Evolutionary conservation across 1,139 yeast species (phyloP).

Genomic region (Yarrowia galli): DNA sequence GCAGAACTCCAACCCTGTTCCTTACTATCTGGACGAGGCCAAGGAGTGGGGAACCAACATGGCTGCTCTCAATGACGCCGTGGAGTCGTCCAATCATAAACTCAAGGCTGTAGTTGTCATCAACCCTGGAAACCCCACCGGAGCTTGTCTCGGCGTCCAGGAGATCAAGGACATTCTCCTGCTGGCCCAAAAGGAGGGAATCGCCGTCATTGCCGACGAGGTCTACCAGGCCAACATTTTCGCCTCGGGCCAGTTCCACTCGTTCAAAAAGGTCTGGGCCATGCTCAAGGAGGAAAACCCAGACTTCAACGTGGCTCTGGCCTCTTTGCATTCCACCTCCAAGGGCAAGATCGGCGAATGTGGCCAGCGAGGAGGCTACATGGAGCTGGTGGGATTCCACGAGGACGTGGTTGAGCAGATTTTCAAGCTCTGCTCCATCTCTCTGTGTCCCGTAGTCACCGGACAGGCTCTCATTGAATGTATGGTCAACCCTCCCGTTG

Average conservation of each 20-base stretch:
- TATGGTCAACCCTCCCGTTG: conserved; percentile 89
- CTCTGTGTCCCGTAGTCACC: conserved; percentile 89
- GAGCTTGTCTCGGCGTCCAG: conserved; percentile 71
- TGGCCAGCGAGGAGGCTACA: conserved; percentile 99
- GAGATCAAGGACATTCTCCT: conserved; percentile 74
- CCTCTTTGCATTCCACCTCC: conserved; percentile 93
- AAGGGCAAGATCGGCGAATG: conserved; percentile 98
- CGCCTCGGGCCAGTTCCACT: conserved; percentile 61
- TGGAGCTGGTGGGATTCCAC: conserved; percentile 87
- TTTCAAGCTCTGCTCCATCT: conserved; percentile 85
- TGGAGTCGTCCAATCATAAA: conserved; percentile 59
- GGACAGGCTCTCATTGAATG: conserved; percentile 93
- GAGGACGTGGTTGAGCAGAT: conserved; percentile 72
- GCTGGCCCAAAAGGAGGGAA: conserved; percentile 82
- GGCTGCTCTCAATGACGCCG: conserved; percentile 65
- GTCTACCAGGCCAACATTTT: conserved; percentile 94
- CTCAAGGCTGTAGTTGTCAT: conserved; percentile 88
- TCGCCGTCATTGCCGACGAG: conserved; percentile 95
- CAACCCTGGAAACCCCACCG: conserved; percentile 99
- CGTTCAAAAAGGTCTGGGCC: conserved; percentile 58
- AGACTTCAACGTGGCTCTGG: conserved; percentile 75
- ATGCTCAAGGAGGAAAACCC: conserved; percentile 62
- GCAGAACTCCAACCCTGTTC: conserved; percentile 79
- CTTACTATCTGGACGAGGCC: conserved; percentile 84
- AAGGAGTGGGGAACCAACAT: conserved; percentile 86